These are phyloP conservation scores for Suillus americanus DNA, from an alignment of 768 basidiomycete genomes.

Conservation along the genomic window DNA sequence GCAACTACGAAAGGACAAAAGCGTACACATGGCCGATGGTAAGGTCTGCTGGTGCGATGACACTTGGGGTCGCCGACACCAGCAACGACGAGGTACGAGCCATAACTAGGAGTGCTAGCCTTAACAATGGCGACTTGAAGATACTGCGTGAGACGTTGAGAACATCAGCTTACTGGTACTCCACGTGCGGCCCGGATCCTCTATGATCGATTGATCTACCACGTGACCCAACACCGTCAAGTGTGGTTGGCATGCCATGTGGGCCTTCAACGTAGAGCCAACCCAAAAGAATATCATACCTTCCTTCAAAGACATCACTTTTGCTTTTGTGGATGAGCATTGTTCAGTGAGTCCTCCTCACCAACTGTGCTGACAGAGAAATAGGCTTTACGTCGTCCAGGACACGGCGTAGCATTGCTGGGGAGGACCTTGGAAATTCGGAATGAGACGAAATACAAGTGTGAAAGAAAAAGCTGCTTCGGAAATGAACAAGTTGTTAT, in stretches of 20 bases:
- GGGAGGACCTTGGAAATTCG: neutral
- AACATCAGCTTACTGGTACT: neutral
- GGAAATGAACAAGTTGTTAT: neutral
- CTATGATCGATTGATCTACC: neutral
- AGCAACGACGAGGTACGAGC: constrained; percentile 46
- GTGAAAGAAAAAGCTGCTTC: neutral
- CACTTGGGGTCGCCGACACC: constrained; percentile 41
- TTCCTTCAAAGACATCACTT: neutral
- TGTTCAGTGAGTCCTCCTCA: neutral
- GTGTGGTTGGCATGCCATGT: neutral
- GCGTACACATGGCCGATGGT: constrained; percentile 65
- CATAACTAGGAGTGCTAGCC: constrained; percentile 34
- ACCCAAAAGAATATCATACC: neutral
- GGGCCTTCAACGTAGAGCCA: neutral
- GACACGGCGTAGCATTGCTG: neutral
- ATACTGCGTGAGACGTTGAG: constrained; percentile 3
- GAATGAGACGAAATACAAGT: neutral
- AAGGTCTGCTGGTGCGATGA: constrained; percentile 42
- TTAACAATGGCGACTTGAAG: neutral
- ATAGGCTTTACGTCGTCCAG: neutral
- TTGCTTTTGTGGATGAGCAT: neutral
- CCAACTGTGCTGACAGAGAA: neutral
- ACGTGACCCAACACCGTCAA: neutral
- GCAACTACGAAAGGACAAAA: neutral
- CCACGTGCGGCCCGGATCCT: neutral